Conservation (phyloP, 164 flowering plant genomes). For the Malania oleifera region DNA sequence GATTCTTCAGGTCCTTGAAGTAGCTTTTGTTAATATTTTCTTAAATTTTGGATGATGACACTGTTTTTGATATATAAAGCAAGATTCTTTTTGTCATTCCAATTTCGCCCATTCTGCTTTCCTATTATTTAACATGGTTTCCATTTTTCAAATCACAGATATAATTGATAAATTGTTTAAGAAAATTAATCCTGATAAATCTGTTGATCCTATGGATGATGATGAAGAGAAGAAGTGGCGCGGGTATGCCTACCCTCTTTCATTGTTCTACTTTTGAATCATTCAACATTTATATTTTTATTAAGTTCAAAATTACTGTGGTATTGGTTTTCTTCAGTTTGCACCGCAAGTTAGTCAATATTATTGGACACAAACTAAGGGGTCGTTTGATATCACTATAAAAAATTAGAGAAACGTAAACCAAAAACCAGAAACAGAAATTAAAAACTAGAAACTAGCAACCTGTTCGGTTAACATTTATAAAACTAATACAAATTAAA, state of each 20-base stretch:
- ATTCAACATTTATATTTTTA: too few species aligned
- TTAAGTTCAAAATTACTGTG: not conserved
- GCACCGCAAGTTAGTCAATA: too few species aligned
- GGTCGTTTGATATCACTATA: too few species aligned
- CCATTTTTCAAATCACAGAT: conserved; percentile 30
- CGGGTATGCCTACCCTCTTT: conserved; percentile 28
- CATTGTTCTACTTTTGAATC: not conserved
- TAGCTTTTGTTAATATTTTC: not conserved
- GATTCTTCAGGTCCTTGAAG: conserved; percentile 76
- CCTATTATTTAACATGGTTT: not conserved
- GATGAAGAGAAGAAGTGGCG: conserved; percentile 87
- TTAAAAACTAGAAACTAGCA: too few species aligned
- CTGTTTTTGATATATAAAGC: not conserved
- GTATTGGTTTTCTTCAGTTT: not conserved
- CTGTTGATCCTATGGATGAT: conserved; percentile 18
- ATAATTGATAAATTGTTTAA: conserved; percentile 55
- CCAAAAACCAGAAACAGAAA: too few species aligned
- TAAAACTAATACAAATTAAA: too few species aligned
- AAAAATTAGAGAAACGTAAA: too few species aligned
- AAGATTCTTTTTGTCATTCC: too few species aligned
- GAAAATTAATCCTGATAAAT: conserved; percentile 36
- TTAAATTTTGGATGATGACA: not conserved
- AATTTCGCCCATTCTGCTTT: not conserved
- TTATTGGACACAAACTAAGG: not conserved
- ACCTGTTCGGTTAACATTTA: too few species aligned